These are phyloP conservation scores for Oryza officinalis DNA, from an alignment of 176 grass and related monocot genomes.

Conservation along the genomic window DNA sequence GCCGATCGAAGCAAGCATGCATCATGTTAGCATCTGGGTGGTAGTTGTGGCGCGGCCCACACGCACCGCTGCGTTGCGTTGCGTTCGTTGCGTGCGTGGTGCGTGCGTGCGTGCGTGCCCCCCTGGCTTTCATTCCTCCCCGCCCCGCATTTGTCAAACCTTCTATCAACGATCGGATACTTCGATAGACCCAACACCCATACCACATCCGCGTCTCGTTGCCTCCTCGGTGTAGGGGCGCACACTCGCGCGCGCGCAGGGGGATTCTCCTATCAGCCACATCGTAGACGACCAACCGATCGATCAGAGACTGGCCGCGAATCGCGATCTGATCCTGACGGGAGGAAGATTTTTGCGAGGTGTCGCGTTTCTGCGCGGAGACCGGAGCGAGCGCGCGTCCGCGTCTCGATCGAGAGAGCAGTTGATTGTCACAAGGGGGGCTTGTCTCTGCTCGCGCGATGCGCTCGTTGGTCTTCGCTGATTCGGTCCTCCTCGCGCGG, in stretches of 20 bases:
- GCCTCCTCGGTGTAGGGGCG: not conserved
- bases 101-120: not conserved
- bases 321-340: not conserved
- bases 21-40: not conserved
- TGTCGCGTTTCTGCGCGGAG: not conserved
- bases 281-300: not conserved
- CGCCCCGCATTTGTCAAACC: not conserved
- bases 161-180: not conserved
- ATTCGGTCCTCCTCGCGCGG: not conserved
- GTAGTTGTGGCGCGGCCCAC: not conserved
- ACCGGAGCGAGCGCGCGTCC: not conserved
- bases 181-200: not conserved
- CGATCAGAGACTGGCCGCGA: not conserved
- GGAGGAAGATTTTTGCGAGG: not conserved
- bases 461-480: not conserved
- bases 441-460: not conserved
- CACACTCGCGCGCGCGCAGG: too few relatives aligned
- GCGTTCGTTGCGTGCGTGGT: not conserved
- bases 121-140: not conserved
- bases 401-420: not conserved
- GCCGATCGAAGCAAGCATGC: not conserved
- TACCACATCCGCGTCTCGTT: not conserved
- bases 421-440: conserved; percentile 6
- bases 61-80: not conserved
- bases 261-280: not conserved